These are phyloP conservation scores for Colletotrichum gloeosporioides DNA, from an alignment of 2,329 filamentous ascomycete species.

Conservation along the genomic window DNA sequence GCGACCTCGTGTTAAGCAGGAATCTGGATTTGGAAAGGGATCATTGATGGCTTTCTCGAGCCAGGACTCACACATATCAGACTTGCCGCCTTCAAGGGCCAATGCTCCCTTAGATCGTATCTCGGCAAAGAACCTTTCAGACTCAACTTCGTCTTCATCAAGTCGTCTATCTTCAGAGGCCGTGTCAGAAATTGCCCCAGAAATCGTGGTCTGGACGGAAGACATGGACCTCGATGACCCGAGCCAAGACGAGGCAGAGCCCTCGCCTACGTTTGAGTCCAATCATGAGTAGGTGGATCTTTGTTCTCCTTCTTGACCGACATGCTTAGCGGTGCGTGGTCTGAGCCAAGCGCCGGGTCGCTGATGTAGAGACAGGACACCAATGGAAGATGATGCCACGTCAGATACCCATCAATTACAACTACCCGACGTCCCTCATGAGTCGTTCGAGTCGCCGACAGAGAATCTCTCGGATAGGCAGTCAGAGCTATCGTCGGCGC, in stretches of 20 bases:
- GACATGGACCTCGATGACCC: conserved; percentile 38
- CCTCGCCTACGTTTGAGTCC: conserved; percentile 5
- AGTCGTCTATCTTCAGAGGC: conserved; percentile 38
- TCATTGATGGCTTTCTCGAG: conserved; percentile 23
- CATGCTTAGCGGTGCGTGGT: background rate
- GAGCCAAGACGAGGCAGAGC: conserved; percentile 17
- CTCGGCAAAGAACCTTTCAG: conserved; percentile 32
- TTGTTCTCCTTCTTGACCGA: background rate
- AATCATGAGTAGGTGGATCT: conserved; percentile 14
- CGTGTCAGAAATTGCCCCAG: conserved; percentile 40
- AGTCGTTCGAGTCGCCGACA: conserved; percentile 59
- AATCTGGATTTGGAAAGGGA: conserved; percentile 27
- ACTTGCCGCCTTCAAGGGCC: conserved; percentile 21
- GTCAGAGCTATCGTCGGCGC: conserved; percentile 60
- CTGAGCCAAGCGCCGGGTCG: background rate
- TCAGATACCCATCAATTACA: background rate
- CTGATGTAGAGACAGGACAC: conserved; percentile 1
- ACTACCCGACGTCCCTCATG: conserved; percentile 24
- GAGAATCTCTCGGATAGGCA: conserved; percentile 56
- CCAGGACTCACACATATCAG: conserved; percentile 30
- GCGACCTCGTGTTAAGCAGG: conserved; percentile 22
- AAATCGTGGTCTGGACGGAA: conserved; percentile 52
- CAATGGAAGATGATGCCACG: background rate
- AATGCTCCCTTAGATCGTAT: conserved; percentile 31
- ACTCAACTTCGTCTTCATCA: conserved; percentile 4